These are phyloP conservation scores for Candida nanaspora DNA, from an alignment of 805 yeast species.

Conservation along the genomic window DNA sequence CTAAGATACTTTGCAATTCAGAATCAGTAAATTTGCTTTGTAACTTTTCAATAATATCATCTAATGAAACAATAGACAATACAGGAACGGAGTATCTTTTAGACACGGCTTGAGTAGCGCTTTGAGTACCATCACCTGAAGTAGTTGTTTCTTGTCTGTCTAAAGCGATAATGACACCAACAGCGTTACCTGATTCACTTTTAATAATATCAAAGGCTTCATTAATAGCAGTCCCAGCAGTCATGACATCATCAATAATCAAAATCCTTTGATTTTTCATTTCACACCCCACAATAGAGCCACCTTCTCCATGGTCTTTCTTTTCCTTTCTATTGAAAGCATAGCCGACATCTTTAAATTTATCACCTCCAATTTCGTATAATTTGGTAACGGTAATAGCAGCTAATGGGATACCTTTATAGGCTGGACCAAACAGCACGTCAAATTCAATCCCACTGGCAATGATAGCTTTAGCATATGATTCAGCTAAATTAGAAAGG, in stretches of 20 bases:
- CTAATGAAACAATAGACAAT: constrained; percentile 66
- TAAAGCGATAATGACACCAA: constrained; percentile 83
- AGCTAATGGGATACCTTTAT: constrained; percentile 94
- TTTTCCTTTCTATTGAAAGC: constrained; percentile 96
- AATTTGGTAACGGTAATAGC: constrained; percentile 89
- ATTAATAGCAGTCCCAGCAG: constrained; percentile 96
- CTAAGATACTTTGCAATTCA: constrained; percentile 49
- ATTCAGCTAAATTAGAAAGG: constrained; percentile 72
- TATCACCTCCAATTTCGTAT: constrained; percentile 82
- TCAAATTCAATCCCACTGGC: constrained; percentile 80
- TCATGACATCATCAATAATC: constrained; percentile 94
- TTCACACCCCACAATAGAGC: constrained; percentile 80
- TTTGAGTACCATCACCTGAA: constrained; percentile 51
- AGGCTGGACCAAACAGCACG: constrained; percentile 93
- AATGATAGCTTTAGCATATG: constrained; percentile 86
- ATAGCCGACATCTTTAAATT: constrained; percentile 68
- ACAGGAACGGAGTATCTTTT: constrained; percentile 76
- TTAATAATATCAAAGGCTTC: constrained; percentile 83
- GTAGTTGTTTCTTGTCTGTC: constrained; percentile 91
- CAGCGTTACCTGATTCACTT: constrained; percentile 62
- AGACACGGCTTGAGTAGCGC: constrained; percentile 79
- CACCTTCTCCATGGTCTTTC: constrained; percentile 98
- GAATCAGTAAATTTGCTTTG: constrained; percentile 45
- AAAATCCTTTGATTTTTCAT: constrained; percentile 67
- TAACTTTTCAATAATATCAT: constrained; percentile 64